Conservation (phyloP, 331 rosid genomes). For the Dryas integrifolia region DNA sequence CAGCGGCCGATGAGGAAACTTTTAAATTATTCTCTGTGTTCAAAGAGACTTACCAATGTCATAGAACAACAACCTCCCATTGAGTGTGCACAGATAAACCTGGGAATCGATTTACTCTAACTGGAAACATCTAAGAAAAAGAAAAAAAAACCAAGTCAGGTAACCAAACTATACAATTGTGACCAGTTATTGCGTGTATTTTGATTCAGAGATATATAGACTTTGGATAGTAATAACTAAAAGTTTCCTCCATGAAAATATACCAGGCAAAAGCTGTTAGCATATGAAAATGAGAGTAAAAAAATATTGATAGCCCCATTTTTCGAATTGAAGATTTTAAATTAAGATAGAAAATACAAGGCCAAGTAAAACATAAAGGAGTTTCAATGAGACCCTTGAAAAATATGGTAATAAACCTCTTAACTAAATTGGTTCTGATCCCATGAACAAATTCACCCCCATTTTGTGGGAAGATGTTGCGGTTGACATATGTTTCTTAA, state of each 20-base stretch:
- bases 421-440: background rate
- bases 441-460: background rate
- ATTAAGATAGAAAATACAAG: background rate
- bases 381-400: background rate
- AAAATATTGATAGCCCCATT: background rate
- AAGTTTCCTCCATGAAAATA: background rate
- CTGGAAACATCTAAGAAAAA: slow-evolving; percentile 10
- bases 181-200: background rate
- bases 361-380: background rate
- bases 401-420: background rate
- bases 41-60: slow-evolving; percentile 23
- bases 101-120: slow-evolving; percentile 1
- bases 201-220: background rate
- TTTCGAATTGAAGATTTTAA: background rate
- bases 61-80: slow-evolving; percentile 42
- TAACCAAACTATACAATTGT: background rate
- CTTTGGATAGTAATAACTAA: background rate
- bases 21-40: background rate
- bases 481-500: too few relatives aligned
- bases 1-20: background rate
- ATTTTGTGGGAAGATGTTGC: too few relatives aligned
- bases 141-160: slow-evolving; percentile 18
- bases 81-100: slow-evolving; percentile 15
- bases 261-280: background rate
- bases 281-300: background rate